Evolutionary conservation across 768 basidiomycete species (phyloP), one percentile per base, ranked within the genome.

Genomic region (Boletus patriciae): DNA sequence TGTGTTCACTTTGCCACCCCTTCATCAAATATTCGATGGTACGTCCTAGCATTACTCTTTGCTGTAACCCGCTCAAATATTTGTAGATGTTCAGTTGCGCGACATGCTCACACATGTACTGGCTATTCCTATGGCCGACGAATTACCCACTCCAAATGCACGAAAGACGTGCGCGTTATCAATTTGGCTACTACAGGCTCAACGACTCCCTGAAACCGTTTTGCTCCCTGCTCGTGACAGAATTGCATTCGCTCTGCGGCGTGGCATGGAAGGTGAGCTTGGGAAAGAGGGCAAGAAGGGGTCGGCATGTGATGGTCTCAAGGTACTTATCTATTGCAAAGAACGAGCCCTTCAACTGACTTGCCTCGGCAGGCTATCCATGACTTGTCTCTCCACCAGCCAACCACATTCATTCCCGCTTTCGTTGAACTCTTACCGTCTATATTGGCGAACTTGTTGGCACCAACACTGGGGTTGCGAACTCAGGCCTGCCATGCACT

Each of bases 211-310:
- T 21, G 71, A 76, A 19, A 72, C 75, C 0, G 79, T 92, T 21
- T 76, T 93, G 15, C 63, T 73, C 11, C 86, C 86, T 7, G 82
- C 87, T 7, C 80, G 78, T 8, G 82, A 85, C 62, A 80, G 86
- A 25, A 90, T 94, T 34, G 80, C 86, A 2, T 84, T 83, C 55
- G 88, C 88, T 3, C 67, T 93, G 19, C 80, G 83, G 49, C 84
- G 91, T 43, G 92, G 87, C 25, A 80, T 94, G 56, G 87, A 89
- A 52, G 92, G 92, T 8, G 87, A 92, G 59, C 80, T 93, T 15
- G 92, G 92, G 6, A 90, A 90, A 67, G 92, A 94, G 69, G 92
- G 92, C 11, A 93, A 93, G 76, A 92, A 91, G 65, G 92, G 92
- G 0, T 84, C 91, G 5, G 80, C 78, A 2, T 87, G 80, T 34